These are phyloP conservation scores for Cyberlindnera euphorbiiphila DNA, from an alignment of 805 yeast species.

Conservation along the genomic window DNA sequence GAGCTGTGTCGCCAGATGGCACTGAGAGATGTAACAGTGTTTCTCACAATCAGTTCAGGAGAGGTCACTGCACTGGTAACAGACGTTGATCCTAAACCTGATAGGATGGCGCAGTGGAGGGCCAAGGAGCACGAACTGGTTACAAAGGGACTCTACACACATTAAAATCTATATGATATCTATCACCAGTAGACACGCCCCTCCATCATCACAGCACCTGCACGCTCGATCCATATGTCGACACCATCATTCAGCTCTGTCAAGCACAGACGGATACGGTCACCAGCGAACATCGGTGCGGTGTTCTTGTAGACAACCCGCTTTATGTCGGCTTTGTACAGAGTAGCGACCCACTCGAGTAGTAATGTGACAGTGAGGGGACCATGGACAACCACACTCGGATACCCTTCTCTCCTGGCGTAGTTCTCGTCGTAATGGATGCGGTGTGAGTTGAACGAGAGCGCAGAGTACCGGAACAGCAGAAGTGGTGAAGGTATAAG, in stretches of 20 bases:
- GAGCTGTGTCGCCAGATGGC: constrained; percentile 33
- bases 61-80: constrained; percentile 29
- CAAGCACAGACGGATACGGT: constrained; percentile 26
- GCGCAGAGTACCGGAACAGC: constrained; percentile 62
- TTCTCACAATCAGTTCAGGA: constrained; percentile 24
- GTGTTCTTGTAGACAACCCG: constrained; percentile 41
- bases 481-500: constrained; percentile 39
- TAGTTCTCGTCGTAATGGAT: constrained; percentile 71
- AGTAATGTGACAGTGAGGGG: constrained; percentile 67
- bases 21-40: constrained; percentile 36
- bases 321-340: constrained; percentile 21
- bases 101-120: constrained; percentile 47
- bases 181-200: too few species aligned
- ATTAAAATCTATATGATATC: too few species aligned
- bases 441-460: constrained; percentile 79
- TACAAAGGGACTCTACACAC: background rate
- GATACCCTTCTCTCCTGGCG: constrained; percentile 56
- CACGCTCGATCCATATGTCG: constrained; percentile 24
- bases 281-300: constrained; percentile 39
- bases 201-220: constrained; percentile 15
- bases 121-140: constrained; percentile 33
- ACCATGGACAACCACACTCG: constrained; percentile 68
- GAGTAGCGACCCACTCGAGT: constrained; percentile 45
- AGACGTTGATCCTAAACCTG: constrained; percentile 50
- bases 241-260: constrained; percentile 6